Evolutionary conservation across 2,329 filamentous ascomycete species (phyloP), one percentile per base, ranked within the genome.

Genomic region (Neonectria punicea): DNA sequence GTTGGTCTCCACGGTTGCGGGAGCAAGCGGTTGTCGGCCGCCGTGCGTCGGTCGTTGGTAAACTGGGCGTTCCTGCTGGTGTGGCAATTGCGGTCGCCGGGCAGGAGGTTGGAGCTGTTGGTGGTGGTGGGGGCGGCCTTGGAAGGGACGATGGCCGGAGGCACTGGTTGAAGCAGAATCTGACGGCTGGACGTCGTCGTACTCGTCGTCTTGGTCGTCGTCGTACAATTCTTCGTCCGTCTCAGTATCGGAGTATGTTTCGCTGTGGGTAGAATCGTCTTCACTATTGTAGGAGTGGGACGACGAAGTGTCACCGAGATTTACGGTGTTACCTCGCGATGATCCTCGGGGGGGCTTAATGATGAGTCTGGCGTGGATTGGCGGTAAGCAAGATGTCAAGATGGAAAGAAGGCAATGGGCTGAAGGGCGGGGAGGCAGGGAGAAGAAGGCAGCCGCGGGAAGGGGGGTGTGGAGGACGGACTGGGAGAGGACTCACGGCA

Each of bases 1-100:
- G 25, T 92, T 89, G 20, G 83, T 86, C 76, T 92, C 90, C 82
- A 87, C 84, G 77, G 86, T 92, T 82, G 88, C 87, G 60, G 87
- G 82, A 69, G 85, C 47, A 18, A 47, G 63, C 66, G 69, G 71
- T 63, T 63, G 61, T 54, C 67, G 54, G 22, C 58, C 68, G 44
- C 70, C 59, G 65, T 66, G 67, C 63, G 63, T 63, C 51, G 67
- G 71, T 71, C 70, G 64, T 41, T 70, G 71, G 57, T 69, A 71
- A 47, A 61, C 47, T 50, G 67, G 58, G 7, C 57, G 58, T 79
- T 75, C 70, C 49, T 68, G 70, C 43, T 58, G 54, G 44, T 54
- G 79, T 57, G 74, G 75, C 39, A 74, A 63, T 80, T 84, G 72
- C 72, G 68, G 78, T 60, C 66, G 79, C 72, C 68, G 77, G 25